phyloP scores from a whole-genome alignment of 2,329 filamentous ascomycete genomes.

The Magnaporthiopsis incrustans region DNA sequence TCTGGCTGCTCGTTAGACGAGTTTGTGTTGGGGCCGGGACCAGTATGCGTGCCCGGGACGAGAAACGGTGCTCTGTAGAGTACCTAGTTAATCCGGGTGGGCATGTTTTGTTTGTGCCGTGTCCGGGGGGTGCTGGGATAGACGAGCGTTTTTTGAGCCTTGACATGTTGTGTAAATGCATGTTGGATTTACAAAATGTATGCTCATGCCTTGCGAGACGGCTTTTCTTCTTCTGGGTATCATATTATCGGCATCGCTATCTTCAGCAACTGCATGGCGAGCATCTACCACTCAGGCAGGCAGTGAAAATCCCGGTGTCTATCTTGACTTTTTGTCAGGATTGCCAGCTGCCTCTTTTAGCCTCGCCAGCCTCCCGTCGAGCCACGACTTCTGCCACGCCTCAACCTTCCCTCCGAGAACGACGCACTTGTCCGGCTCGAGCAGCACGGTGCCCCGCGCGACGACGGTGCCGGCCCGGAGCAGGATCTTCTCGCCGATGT shows the following conservation, averaged over 20 bases:
- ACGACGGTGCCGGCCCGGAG: constrained; percentile 58
- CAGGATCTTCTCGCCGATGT: constrained; percentile 76
- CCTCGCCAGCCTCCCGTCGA: constrained; percentile 58
- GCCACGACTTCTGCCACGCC: constrained; percentile 70
- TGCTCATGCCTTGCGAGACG: not conserved
- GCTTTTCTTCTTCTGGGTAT: not conserved
- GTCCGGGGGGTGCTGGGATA: not conserved
- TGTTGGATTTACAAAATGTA: not conserved
- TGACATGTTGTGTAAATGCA: not conserved
- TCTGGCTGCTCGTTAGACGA: constrained; percentile 17
- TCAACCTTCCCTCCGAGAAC: constrained; percentile 87
- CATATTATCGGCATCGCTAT: not conserved
- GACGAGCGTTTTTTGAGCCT: not conserved
- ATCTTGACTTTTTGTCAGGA: not conserved
- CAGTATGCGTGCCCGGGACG: not conserved
- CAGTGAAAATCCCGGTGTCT: too few species aligned
- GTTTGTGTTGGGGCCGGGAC: not conserved
- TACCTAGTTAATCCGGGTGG: not conserved
- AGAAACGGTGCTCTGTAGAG: not conserved
- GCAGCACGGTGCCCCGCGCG: constrained; percentile 67
- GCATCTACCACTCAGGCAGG: too few species aligned
- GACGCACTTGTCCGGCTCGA: constrained; percentile 61
- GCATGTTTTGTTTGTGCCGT: not conserved
- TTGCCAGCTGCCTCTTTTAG: constrained; percentile 52
- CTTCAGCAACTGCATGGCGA: too few species aligned